phyloP scores from a whole-genome alignment of 2,329 filamentous ascomycete species.

The Talaromyces sp. region DNA sequence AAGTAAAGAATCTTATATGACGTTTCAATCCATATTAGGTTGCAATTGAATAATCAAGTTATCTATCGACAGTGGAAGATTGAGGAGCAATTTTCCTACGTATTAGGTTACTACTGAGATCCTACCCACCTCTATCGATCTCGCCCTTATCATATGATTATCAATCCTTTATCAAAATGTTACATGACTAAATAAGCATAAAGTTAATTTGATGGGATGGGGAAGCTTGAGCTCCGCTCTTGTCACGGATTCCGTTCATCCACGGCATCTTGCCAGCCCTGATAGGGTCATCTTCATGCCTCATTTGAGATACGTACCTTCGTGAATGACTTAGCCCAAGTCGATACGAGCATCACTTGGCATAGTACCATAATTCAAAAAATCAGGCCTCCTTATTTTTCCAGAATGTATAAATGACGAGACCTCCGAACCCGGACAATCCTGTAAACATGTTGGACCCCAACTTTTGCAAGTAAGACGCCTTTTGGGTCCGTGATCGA shows the following conservation, averaged over 20 bases:
- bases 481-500: not conserved
- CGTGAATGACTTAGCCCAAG: not conserved
- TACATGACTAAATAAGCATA: not conserved
- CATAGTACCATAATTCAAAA: not conserved
- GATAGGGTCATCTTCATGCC: not conserved
- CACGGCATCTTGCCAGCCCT: not conserved
- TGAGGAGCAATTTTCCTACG: too few relatives aligned
- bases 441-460: not conserved
- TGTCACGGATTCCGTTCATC: not conserved
- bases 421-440: not conserved
- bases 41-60: too few relatives aligned
- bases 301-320: not conserved
- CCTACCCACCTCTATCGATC: not conserved
- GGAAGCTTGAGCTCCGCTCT: not conserved
- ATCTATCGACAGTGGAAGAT: too few relatives aligned
- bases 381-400: too few relatives aligned
- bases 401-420: not conserved
- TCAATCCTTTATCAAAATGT: conserved; percentile 1
- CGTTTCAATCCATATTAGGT: too few relatives aligned
- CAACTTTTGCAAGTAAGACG: not conserved
- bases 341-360: not conserved
- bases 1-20: too few relatives aligned
- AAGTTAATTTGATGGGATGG: not conserved
- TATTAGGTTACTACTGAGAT: not conserved
- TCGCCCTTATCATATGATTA: not conserved